Evolutionary conservation across 441 rosid species (phyloP), one percentile per base, ranked within the genome.

Genomic region (Biscutella laevigata): DNA sequence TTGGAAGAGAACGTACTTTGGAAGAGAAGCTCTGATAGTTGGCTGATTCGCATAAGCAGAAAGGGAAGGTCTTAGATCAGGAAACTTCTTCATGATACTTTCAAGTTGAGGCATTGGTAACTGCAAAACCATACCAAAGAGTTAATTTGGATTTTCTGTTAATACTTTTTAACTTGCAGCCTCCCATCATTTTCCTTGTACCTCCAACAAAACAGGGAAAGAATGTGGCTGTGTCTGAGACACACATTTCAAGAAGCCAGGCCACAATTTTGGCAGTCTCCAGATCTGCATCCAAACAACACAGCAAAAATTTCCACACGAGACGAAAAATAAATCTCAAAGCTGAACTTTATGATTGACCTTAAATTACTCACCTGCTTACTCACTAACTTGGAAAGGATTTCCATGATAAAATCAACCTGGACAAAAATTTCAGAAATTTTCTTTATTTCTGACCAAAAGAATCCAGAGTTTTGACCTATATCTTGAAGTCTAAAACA

Each of bases 191-290:
- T 34, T 32, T 45, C 28, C 27, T 32, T 27, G 30, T 77, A 83
- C 98, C 98, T 85, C 84, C 59, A 91, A 67, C 45, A 89, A 68
- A 27, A 89, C 97, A 27, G 62, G 82, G 67, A 75, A 88, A 53
- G 99, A 94, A 83, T 84, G 97, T 4, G 99, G 99, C 55, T 74
- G 84, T 30, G 95, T 94, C 72, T 89, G 99, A 69, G 95, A 78
- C 24, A 83, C 87, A 42, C 97, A 94, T 74, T 94, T 94, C 79
- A 89, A 66, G 72, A 94, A 94, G 52, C 99, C 96, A 63, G 86
- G 96, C 95, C 97, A 94, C 64, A 94, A 59, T 75, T 94, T 94
- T 25, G 99, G 99, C 80, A 89, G 81, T 74, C 79, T 94, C 99
- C 99, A 94, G 28, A 89, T 71, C 99, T 89, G 74, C 56, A 62